These are phyloP conservation scores for Boletellus deceptivus DNA, from an alignment of 1,284 basidiomycete species.

Conservation along the genomic window DNA sequence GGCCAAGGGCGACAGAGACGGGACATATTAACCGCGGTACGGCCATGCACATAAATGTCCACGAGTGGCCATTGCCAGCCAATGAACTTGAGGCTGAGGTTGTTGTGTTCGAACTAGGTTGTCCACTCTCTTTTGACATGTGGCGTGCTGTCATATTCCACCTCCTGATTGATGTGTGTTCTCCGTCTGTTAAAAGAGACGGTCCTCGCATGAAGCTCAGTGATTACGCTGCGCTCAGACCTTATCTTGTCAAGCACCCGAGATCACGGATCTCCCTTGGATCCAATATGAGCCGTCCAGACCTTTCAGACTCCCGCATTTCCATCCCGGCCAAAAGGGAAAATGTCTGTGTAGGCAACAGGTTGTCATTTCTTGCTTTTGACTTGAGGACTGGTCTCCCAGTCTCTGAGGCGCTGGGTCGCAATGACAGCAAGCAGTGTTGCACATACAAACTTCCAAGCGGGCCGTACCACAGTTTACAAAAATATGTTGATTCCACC, in stretches of 20 bases:
- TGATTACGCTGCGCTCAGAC: neutral
- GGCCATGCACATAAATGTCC: neutral
- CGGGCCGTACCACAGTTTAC: neutral
- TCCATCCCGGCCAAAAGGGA: neutral
- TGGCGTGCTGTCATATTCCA: slow-evolving; percentile 46
- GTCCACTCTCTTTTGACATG: slow-evolving; percentile 38
- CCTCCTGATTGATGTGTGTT: slow-evolving; percentile 37
- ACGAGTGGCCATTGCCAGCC: neutral
- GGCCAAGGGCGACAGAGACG: too few species aligned
- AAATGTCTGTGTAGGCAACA: neutral
- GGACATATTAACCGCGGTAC: neutral
- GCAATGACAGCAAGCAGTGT: neutral
- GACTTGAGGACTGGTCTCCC: neutral
- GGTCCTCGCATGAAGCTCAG: slow-evolving; percentile 11
- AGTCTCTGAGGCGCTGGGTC: neutral
- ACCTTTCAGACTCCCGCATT: too few species aligned
- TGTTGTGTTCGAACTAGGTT: slow-evolving; percentile 45
- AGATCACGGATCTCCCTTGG: slow-evolving; percentile 32
- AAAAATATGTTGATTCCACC: neutral
- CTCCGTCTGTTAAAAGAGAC: neutral
- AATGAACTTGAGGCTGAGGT: slow-evolving; percentile 19
- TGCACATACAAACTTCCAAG: neutral
- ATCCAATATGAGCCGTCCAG: slow-evolving; percentile 38
- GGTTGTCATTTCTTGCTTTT: slow-evolving; percentile 37
- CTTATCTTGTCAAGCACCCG: neutral